phyloP scores from a whole-genome alignment of 169 alveolate species.

The Neospora caninum region DNA sequence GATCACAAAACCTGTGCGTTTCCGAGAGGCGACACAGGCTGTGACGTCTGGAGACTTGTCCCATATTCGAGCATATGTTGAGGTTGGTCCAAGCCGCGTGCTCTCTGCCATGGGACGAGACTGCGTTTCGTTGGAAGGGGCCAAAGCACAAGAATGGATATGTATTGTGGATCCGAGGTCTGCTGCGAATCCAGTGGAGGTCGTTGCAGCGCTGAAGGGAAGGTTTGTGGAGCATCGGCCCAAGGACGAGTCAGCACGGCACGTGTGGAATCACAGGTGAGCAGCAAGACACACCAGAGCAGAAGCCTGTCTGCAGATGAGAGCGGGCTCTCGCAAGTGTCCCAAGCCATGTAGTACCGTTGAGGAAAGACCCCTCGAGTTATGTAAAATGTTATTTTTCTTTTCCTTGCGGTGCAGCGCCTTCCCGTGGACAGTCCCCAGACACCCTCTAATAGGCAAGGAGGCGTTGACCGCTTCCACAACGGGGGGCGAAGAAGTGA shows the following conservation, averaged over 20 bases:
- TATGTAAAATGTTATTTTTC: background rate
- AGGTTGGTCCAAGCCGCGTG: background rate
- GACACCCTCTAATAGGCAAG: conserved; percentile 3
- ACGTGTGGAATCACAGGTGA: conserved; percentile 18
- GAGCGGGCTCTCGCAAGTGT: background rate
- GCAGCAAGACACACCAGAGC: background rate
- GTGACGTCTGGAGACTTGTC: background rate
- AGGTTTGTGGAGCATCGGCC: background rate
- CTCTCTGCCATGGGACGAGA: background rate
- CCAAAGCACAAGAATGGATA: background rate
- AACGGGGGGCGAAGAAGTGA: background rate
- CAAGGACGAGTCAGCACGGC: background rate
- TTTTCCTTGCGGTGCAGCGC: background rate
- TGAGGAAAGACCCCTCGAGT: background rate
- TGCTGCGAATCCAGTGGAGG: background rate
- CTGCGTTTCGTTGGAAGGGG: background rate
- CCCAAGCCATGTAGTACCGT: background rate
- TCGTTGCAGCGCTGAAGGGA: background rate
- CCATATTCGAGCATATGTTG: background rate
- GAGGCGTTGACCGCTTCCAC: background rate
- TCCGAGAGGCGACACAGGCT: background rate
- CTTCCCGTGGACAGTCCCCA: background rate
- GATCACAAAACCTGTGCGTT: background rate
- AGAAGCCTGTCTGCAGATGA: background rate
- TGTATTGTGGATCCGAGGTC: background rate